phyloP scores from a whole-genome alignment of 2,329 filamentous ascomycete genomes.

The Stemphylium lycopersici region DNA sequence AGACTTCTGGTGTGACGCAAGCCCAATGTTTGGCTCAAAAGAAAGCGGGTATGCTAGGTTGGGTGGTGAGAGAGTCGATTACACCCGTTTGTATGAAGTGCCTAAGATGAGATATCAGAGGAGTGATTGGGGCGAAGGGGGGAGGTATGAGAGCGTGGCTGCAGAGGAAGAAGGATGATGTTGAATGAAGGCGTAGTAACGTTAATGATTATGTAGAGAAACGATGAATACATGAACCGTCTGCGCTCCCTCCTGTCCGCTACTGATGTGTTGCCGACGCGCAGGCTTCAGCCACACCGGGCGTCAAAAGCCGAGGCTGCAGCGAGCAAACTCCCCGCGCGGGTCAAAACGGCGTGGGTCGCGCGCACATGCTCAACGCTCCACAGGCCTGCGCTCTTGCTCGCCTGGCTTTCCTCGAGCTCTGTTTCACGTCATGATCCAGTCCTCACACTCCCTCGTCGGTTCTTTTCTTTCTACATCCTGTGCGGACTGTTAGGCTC shows the following conservation, averaged over 20 bases:
- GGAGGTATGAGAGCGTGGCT: conserved; percentile 66
- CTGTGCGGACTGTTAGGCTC: neutral
- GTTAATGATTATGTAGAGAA: conserved; percentile 8
- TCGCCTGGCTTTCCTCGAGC: conserved; percentile 4
- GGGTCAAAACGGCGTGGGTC: conserved; percentile 21
- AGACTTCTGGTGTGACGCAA: conserved; percentile 95
- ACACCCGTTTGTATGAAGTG: conserved; percentile 86
- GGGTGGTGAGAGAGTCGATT: conserved; percentile 81
- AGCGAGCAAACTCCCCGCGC: conserved; percentile 29
- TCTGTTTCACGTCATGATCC: conserved; percentile 18
- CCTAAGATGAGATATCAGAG: conserved; percentile 70
- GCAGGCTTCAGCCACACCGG: conserved; percentile 3
- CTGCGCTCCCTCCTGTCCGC: neutral
- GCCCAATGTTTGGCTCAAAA: conserved; percentile 76
- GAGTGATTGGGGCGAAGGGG: conserved; percentile 31
- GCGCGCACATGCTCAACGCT: conserved; percentile 20
- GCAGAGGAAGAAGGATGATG: conserved; percentile 36
- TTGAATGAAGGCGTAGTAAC: conserved; percentile 2
- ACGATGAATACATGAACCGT: neutral
- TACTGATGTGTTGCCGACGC: conserved; percentile 12
- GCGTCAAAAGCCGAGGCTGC: conserved; percentile 24
- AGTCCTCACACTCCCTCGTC: neutral
- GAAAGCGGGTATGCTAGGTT: conserved; percentile 77
- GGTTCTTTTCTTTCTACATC: neutral
- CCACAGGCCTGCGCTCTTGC: conserved; percentile 3